phyloP scores from a whole-genome alignment of 2,329 filamentous ascomycete genomes.

The Microcyclospora tardicrescens region DNA sequence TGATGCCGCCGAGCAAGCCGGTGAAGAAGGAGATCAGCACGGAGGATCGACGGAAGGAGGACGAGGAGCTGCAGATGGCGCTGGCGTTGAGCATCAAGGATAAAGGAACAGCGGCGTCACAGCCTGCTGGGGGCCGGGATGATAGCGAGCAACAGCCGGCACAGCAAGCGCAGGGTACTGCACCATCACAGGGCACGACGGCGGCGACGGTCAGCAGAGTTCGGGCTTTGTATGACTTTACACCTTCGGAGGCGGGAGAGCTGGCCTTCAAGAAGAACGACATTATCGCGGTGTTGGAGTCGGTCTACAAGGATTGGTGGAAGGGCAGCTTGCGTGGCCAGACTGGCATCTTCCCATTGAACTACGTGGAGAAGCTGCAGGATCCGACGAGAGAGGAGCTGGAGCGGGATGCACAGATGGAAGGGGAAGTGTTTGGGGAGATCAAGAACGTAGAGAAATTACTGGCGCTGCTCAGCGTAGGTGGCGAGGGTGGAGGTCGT shows the following conservation, averaged over 20 bases:
- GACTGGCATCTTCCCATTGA: slow-evolving; percentile 94
- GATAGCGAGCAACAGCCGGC: slow-evolving; percentile 12
- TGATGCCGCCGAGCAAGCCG: slow-evolving; percentile 77
- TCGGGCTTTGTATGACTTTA: slow-evolving; percentile 85
- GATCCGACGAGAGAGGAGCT: slow-evolving; percentile 91
- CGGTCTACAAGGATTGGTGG: slow-evolving; percentile 99
- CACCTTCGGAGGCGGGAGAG: slow-evolving; percentile 85
- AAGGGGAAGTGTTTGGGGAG: slow-evolving; percentile 64
- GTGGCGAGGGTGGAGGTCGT: slow-evolving; percentile 46
- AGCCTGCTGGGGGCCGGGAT: slow-evolving; percentile 9
- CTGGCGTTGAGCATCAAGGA: slow-evolving; percentile 87
- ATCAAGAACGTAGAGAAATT: slow-evolving; percentile 70
- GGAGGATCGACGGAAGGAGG: slow-evolving; percentile 81
- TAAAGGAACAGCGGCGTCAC: slow-evolving; percentile 38
- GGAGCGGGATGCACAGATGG: slow-evolving; percentile 91
- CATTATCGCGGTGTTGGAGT: slow-evolving; percentile 92
- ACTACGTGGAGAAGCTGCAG: slow-evolving; percentile 94
- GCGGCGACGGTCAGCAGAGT: slow-evolving; percentile 93
- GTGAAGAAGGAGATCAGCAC: slow-evolving; percentile 87
- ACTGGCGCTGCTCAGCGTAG: slow-evolving; percentile 80
- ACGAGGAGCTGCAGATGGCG: slow-evolving; percentile 94
- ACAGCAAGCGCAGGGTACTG: slow-evolving; percentile 27
- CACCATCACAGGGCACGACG: slow-evolving; percentile 56
- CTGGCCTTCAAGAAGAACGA: slow-evolving; percentile 94
- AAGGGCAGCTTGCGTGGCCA: slow-evolving; percentile 87